Evolutionary conservation across 2,329 filamentous ascomycete genomes (phyloP), one percentile per base, ranked within the genome.

Genomic region (Davidsoniella australis): DNA sequence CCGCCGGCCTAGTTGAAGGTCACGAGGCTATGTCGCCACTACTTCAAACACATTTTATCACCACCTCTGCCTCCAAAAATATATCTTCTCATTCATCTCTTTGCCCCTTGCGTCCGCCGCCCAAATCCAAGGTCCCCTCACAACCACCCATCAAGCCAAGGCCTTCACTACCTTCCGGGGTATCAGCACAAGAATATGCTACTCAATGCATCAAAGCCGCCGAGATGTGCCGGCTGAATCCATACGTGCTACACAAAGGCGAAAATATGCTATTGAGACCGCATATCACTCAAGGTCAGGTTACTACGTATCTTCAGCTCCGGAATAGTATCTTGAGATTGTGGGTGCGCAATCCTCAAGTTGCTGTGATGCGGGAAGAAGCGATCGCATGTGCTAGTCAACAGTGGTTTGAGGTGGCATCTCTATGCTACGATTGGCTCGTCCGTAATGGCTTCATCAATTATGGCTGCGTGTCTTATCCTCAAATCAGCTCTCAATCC

Each of bases 271-370:
- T 94, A 53, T 67, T 98, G 39, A 77, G 85, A 54, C 73, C 84
- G 54, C 80, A 93, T 58, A 78, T 98, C 57, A 94, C 82, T 59
- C 80, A 85, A 58, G 73, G 81, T 29, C 91, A 98, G 64, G 86
- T 95, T 56, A 95, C 89, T 2, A 85, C 86, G 10, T 98, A 98
- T 64, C 70, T 98, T 48, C 96, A 96, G 62, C 91, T 98, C 54
- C 77, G 91, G 57, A 98, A 98, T 62, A 85, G 86, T 14, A 94
- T 98, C 52, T 68, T 98, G 48, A 76, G 91, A 49, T 66, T 96
- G 39, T 98, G 91, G 91, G 74, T 84, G 36, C 76, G 81, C 56
- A 94, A 93, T 59, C 86, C 91, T 6, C 77, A 88, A 60, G 76
- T 87, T 40, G 78, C 78, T 54, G 83, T 98, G 10, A 83, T 82